A percentile compares a stretch with the other conserved stretches of the same genome.
phyloP scores from a whole-genome alignment of 805 yeast species.

The Saturnispora silvae region DNA sequence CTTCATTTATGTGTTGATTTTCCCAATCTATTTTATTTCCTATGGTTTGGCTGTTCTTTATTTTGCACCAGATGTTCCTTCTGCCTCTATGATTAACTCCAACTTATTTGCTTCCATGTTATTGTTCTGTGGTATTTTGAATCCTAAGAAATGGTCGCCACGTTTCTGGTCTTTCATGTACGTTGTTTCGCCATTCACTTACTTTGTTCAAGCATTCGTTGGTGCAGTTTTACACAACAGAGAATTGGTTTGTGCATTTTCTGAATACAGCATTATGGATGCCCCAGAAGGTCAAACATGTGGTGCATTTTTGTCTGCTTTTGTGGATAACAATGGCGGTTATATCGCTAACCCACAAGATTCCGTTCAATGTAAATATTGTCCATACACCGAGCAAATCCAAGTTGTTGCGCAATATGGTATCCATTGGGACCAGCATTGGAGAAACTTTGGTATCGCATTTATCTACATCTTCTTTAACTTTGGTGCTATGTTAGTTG shows the following conservation, averaged over 20 bases:
- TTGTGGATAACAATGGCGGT: constrained; percentile 37
- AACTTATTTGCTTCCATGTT: constrained; percentile 48
- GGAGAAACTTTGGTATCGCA: constrained; percentile 60
- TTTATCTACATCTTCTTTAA: constrained; percentile 50
- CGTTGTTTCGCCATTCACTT: constrained; percentile 59
- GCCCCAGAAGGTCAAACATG: constrained; percentile 68
- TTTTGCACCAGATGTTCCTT: constrained; percentile 53
- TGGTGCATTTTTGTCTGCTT: constrained; percentile 36
- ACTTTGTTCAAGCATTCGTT: constrained; percentile 52
- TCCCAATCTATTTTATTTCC: constrained; percentile 36
- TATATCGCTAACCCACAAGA: constrained; percentile 44
- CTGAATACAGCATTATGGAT: constrained; percentile 38
- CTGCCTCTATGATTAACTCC: constrained; percentile 52
- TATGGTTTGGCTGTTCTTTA: constrained; percentile 49
- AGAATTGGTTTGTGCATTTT: constrained; percentile 35
- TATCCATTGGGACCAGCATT: constrained; percentile 36
- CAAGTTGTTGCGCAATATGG: constrained; percentile 34
- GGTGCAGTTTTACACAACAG: constrained; percentile 38
- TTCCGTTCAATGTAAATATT: constrained; percentile 37
- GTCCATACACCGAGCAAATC: constrained; percentile 34
- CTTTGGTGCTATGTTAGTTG: constrained; percentile 29
- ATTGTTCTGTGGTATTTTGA: constrained; percentile 59
- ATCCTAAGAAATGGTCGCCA: constrained; percentile 49
- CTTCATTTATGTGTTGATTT: constrained; percentile 27
- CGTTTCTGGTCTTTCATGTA: constrained; percentile 80